A percentile compares a stretch with the other conserved stretches of the same genome.
These are phyloP conservation scores for Venustampulla echinocandica DNA, from an alignment of 495 filamentous ascomycete genomes.

Conservation along the genomic window DNA sequence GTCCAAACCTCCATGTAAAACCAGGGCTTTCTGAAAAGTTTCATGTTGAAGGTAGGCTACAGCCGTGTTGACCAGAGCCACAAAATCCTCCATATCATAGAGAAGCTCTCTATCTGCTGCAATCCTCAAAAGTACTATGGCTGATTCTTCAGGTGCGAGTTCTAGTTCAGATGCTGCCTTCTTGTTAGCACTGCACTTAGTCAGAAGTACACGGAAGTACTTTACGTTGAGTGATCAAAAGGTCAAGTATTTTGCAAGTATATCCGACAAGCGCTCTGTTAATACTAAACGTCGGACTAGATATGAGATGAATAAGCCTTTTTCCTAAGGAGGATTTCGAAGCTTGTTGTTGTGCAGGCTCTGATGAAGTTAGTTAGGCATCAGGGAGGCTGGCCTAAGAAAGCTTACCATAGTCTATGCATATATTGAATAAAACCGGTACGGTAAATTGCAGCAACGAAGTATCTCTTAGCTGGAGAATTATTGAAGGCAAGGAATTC, in stretches of 20 bases:
- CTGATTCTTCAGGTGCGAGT: slow-evolving; percentile 24
- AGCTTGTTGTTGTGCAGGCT: slow-evolving; percentile 45
- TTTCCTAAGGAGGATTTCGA: slow-evolving; percentile 34
- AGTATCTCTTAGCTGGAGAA: slow-evolving; percentile 41
- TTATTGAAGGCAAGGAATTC: slow-evolving; percentile 45
- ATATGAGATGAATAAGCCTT: slow-evolving; percentile 32
- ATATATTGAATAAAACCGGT: slow-evolving; percentile 65
- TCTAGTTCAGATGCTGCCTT: slow-evolving; percentile 17
- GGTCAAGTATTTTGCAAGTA: slow-evolving; percentile 39
- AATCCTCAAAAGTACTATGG: slow-evolving; percentile 21
- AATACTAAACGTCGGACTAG: slow-evolving; percentile 25
- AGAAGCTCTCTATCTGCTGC: slow-evolving; percentile 19
- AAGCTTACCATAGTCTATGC: slow-evolving; percentile 60
- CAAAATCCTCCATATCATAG: slow-evolving; percentile 26
- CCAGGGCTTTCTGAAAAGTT: slow-evolving; percentile 34
- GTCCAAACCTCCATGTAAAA: slow-evolving; percentile 27
- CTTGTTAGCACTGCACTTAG: background rate
- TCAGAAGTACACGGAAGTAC: background rate
- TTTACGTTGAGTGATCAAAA: slow-evolving; percentile 38
- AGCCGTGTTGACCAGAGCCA: slow-evolving; percentile 25
- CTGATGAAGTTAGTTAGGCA: slow-evolving; percentile 23
- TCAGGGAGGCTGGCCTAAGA: background rate
- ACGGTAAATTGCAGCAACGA: slow-evolving; percentile 49
- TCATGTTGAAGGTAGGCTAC: slow-evolving; percentile 20
- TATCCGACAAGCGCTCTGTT: slow-evolving; percentile 28